Conservation (phyloP, 2,329 filamentous ascomycete genomes). For the Cordyceps militaris region DNA sequence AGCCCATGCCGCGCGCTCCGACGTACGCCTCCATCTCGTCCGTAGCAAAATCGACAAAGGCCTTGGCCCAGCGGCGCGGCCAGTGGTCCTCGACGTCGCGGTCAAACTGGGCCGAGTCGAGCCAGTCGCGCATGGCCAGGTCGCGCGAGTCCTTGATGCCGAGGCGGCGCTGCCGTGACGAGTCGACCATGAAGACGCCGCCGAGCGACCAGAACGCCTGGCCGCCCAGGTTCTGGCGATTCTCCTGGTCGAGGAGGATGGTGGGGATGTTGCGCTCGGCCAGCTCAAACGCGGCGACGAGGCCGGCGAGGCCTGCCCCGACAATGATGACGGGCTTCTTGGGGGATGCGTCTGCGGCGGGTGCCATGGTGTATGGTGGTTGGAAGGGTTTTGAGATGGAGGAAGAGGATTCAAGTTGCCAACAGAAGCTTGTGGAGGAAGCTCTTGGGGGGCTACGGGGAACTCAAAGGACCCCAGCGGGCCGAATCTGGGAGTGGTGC, state of each 20-base stretch:
- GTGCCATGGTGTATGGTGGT: slow-evolving; percentile 7
- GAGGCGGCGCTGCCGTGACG: slow-evolving; percentile 46
- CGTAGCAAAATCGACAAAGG: slow-evolving; percentile 55
- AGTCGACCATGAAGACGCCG: slow-evolving; percentile 54
- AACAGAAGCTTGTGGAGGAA: neutral
- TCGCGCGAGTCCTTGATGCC: slow-evolving; percentile 52
- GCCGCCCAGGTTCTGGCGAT: slow-evolving; percentile 47
- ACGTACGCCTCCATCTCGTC: slow-evolving; percentile 53
- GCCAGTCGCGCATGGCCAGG: slow-evolving; percentile 53
- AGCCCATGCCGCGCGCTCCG: slow-evolving; percentile 44
- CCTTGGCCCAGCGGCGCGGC: slow-evolving; percentile 55
- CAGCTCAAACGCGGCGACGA: slow-evolving; percentile 53
- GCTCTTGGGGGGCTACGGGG: neutral
- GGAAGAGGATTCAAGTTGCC: neutral
- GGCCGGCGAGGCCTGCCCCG: slow-evolving; percentile 51
- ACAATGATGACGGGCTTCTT: slow-evolving; percentile 45
- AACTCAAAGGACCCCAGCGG: neutral
- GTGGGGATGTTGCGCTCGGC: slow-evolving; percentile 41
- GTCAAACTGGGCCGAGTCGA: slow-evolving; percentile 51
- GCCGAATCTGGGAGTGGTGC: neutral
- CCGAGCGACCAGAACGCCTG: slow-evolving; percentile 60
- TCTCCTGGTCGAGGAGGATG: slow-evolving; percentile 53
- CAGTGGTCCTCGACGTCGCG: slow-evolving; percentile 48
- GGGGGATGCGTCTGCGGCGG: neutral
- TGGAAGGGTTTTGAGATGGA: neutral